Evolutionary conservation across 1,139 yeast genomes (phyloP), one percentile per base, ranked within the genome.

Genomic region (Candida gigantensis): DNA sequence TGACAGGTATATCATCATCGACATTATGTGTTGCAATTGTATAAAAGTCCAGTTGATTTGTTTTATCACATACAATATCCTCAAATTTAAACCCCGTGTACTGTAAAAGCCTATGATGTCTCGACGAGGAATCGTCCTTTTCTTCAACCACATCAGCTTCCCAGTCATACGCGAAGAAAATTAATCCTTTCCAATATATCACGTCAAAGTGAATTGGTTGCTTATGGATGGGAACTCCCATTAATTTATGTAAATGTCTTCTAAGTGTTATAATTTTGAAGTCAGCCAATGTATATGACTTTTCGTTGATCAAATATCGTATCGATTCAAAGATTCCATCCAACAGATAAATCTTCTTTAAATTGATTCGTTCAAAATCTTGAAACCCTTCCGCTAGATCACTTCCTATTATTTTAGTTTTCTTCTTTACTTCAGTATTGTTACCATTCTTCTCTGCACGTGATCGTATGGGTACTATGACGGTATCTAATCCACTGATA

Each of bases 11-110:
- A 4, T 37, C 43, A 20, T 35, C 41, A 6, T 35, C 41, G 5
- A 52, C 39, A 1, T 32, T 30, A 19, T 46, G 54, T 10, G 35
- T 28, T 1, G 47, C 49, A 3, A 57, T 47, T 1, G 60, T 44
- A 30, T 57, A 53, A 37, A 44, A 57, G 13, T 35, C 33, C 4
- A 30, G 12, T 2, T 32, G 25, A 21, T 35, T 37, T 2, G 34
- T 16, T 7, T 33, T 36, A 6, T 37, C 43, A 7, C 61, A 53
- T 9, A 57, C 37, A 4, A 56, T 36, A 17, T 47, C 37, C 39
- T 58, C 63, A 34, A 58, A 58, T 20, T 48, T 44, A 30, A 53
- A 49, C 1, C 62, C 63, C 12, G 54, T 41, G 34, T 56, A 57
- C 32, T 50, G 52, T 31, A 52, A 39, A 28, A 42, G 39, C 21